Evolutionary conservation across 2,329 filamentous ascomycete species (phyloP), one percentile per base, ranked within the genome.

Genomic region (Botrytis hyacinthi): DNA sequence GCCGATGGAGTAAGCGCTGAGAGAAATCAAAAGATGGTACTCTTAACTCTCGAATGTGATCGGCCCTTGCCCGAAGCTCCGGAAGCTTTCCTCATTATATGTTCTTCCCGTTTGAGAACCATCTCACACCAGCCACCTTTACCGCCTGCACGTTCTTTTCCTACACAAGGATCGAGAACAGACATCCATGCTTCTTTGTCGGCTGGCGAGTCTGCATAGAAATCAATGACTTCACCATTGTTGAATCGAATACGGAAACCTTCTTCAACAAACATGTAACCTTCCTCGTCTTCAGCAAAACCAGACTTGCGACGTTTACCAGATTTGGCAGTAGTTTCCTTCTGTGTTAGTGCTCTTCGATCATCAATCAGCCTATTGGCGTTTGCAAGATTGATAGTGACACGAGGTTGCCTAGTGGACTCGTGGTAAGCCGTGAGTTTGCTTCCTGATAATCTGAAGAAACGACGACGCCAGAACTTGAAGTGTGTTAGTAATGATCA

Each of bases 251-350:
- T 97, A 59, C 96, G 93, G 91, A 99, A 99, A 4, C 96, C 96
- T 82, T 99, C 96, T 82, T 99, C 96, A 71, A 99, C 95, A 82
- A 99, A 99, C 93, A 98, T 97, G 86, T 99, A 99, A 60, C 96
- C 96, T 81, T 99, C 96, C 83, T 99, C 96, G 77, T 99, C 96
- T 83, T 98, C 96, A 1, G 95, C 95, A 82, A 99, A 99, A 18
- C 93, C 96, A 48, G 95, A 98, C 82, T 97, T 94, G 73, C 96
- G 92, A 61, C 96, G 92, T 78, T 90, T 91, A 73, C 94, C 93
- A 76, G 88, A 89, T 81, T 91, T 93, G 73, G 91, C 92, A 22
- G 88, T 90, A 0, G 91, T 93, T 80, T 97, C 93, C 77, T 93
- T 94, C 79, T 97, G 92, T 10, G 91, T 93, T 66, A 99, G 86